These are phyloP conservation scores for Aegilops bicornis DNA, from an alignment of 176 grass and related monocot species.

Conservation along the genomic window DNA sequence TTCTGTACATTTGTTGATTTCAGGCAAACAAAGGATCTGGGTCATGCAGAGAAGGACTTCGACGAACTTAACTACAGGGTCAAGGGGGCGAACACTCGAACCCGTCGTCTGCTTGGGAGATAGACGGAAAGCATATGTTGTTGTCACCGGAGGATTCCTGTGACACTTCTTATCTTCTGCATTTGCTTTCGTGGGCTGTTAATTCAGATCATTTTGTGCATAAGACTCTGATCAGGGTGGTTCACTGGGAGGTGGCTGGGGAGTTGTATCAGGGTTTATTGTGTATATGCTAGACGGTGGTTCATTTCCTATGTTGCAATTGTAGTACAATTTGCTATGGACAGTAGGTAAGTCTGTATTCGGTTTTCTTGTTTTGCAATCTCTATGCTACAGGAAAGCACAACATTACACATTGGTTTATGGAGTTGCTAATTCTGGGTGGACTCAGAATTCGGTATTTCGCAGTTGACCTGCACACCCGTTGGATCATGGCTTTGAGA, in stretches of 20 bases:
- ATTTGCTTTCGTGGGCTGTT: neutral
- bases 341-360: neutral
- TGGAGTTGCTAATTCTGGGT: too few relatives aligned
- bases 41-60: slow-evolving; percentile 52
- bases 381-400: neutral
- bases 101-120: slow-evolving; percentile 68
- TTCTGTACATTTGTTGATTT: slow-evolving; percentile 32
- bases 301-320: neutral
- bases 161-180: neutral
- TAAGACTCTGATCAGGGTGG: neutral
- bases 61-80: slow-evolving; percentile 70
- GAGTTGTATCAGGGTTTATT: slow-evolving; percentile 13
- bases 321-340: neutral
- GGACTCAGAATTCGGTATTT: too few relatives aligned
- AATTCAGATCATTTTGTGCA: slow-evolving; percentile 12
- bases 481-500: too few relatives aligned
- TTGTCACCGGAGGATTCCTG: slow-evolving; percentile 5
- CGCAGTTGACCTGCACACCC: too few relatives aligned
- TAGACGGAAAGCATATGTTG: slow-evolving; percentile 38
- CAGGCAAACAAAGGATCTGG: slow-evolving; percentile 65
- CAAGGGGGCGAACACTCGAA: slow-evolving; percentile 55
- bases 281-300: neutral
- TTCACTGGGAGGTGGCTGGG: neutral
- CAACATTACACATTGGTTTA: too few relatives aligned
- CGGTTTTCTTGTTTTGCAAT: neutral